Evolutionary conservation across 2,329 filamentous ascomycete species (phyloP), one percentile per base, ranked within the genome.

Genomic region (Penicillium hordei): DNA sequence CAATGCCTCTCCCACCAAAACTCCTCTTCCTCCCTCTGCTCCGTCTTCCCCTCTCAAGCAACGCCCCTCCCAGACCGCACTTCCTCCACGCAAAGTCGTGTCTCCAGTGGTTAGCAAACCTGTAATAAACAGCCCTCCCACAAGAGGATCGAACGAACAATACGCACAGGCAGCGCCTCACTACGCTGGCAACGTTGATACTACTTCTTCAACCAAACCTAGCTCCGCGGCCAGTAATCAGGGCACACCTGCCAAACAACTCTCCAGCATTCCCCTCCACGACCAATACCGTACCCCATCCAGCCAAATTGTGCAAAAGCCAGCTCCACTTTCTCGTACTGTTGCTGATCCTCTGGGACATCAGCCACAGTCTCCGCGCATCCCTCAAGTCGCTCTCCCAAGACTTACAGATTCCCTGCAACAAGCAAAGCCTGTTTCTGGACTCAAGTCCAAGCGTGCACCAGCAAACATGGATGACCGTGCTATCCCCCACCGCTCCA

Each of bases 21-120:
- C 85, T 12, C 81, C 87, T 17, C 77, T 89, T 27, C 86, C 57
- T 36, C 52, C 56, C 6, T 61, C 57, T 36, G 46, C 42, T 1
- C 60, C 86, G 21, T 76, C 79, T 17, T 87, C 86, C 1, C 84
- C 86, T 4, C 76, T 79, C 34, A 86, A 85, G 68, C 68, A 69
- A 15, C 74, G 75, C 9, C 78, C 82, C 57, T 83, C 82, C 9
- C 82, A 84, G 23, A 54, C 61, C 15, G 79, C 82, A 13, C 25
- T 60, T 40, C 49, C 57, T 45, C 42, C 77, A 79, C 64, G 80
- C 82, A 17, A 78, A 79, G 6, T 69, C 77, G 9, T 78, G 81
- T 6, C 70, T 77, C 4, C 74, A 78, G 19, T 80, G 81, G 52
- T 73, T 67, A 68, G 21, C 50, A 29, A 61, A 60, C 45, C 66